These are phyloP conservation scores for Maudiozyma bulderi DNA, from an alignment of 805 yeast species.

Conservation along the genomic window DNA sequence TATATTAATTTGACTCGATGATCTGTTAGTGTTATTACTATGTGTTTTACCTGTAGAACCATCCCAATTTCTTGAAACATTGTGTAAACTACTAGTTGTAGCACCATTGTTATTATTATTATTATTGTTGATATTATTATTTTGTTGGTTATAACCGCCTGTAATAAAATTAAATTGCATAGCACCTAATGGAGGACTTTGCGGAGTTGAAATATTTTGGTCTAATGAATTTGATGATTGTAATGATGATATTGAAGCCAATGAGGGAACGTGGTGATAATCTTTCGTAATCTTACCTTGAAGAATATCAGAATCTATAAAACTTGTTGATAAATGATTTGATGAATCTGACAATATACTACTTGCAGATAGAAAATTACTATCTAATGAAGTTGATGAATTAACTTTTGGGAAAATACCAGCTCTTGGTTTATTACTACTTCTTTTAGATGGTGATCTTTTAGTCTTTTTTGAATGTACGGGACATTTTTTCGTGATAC, in stretches of 20 bases:
- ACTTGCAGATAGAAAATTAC: constrained; percentile 7
- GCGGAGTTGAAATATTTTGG: constrained; percentile 22
- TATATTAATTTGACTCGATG: not conserved
- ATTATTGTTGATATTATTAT: not conserved
- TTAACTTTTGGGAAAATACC: constrained; percentile 6
- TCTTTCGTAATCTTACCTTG: constrained; percentile 24
- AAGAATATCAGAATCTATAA: constrained; percentile 14
- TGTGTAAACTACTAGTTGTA: not conserved
- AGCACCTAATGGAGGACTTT: constrained; percentile 20
- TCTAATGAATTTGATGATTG: constrained; percentile 27
- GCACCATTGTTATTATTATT: not conserved
- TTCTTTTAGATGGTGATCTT: constrained; percentile 5
- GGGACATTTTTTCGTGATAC: constrained; percentile 6
- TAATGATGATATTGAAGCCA: constrained; percentile 25
- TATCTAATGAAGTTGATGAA: constrained; percentile 12
- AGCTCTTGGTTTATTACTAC: constrained; percentile 1
- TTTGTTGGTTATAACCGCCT: constrained; percentile 1
- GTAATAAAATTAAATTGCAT: constrained; percentile 9
- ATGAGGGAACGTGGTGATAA: constrained; percentile 21
- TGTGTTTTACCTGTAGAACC: constrained; percentile 1
- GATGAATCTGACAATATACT: constrained; percentile 11
- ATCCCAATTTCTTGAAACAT: not conserved
- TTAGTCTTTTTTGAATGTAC: constrained; percentile 15
- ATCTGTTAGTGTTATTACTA: constrained; percentile 5
- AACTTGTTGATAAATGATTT: constrained; percentile 8